Conservation (phyloP, 169 alveolate species). For the Plasmodium gaboni region DNA sequence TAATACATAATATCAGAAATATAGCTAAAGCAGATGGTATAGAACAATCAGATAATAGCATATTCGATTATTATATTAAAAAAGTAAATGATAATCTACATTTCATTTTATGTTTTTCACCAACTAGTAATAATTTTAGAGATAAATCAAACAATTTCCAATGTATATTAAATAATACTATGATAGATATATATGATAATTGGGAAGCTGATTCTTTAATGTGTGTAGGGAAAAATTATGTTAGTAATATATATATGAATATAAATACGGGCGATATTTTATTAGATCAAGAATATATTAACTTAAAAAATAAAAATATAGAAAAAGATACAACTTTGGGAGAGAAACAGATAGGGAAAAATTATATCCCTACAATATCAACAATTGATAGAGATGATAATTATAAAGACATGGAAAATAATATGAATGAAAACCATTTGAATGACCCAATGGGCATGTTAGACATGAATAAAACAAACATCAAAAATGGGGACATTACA, state of each 20-base stretch:
- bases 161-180: conserved; percentile 79
- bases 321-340: not conserved
- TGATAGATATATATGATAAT: conserved; percentile 72
- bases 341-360: not conserved
- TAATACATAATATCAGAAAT: conserved; percentile 85
- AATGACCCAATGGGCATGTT: too few species aligned
- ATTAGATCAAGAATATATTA: conserved; percentile 5
- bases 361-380: not conserved
- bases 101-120: conserved; percentile 96
- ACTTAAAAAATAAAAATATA: not conserved
- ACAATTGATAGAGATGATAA: not conserved
- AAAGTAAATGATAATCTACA: conserved; percentile 95
- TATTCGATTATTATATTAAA: conserved; percentile 94
- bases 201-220: conserved; percentile 69
- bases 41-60: conserved; percentile 92
- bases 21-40: conserved; percentile 93
- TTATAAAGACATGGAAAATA: not conserved
- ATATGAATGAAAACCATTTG: not conserved
- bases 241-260: conserved; percentile 45
- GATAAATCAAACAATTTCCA: conserved; percentile 83
- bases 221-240: conserved; percentile 59
- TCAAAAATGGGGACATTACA: not conserved
- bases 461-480: not conserved
- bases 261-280: conserved; percentile 48
- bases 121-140: conserved; percentile 92